Evolutionary conservation across 495 filamentous ascomycete genomes (phyloP).

Genomic region (Hyphodiscus hymeniophilus): DNA sequence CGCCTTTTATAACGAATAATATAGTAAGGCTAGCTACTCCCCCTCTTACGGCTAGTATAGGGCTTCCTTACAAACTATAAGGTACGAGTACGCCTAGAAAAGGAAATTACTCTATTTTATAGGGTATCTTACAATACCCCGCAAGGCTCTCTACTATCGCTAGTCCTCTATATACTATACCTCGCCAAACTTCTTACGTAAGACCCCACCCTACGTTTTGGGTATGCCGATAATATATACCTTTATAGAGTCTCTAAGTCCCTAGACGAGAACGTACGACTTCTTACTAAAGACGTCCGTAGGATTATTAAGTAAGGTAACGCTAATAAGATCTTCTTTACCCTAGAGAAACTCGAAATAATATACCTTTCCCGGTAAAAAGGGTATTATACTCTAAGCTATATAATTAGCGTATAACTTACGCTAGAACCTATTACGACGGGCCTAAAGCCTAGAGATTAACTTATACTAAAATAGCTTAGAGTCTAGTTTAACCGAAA

Average conservation of each 20-base stretch:
- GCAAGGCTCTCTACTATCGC: not conserved
- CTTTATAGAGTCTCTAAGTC: not conserved
- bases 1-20: not conserved
- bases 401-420: not conserved
- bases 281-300: not conserved
- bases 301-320: not conserved
- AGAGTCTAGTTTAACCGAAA: not conserved
- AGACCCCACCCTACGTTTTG: not conserved
- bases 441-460: not conserved
- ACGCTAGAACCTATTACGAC: not conserved
- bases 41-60: not conserved
- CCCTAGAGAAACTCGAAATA: not conserved
- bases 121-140: not conserved
- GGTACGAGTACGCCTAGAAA: not conserved
- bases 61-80: not conserved
- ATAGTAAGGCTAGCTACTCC: not conserved
- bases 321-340: not conserved
- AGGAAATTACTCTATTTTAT: not conserved
- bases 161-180: slow-evolving; percentile 1
- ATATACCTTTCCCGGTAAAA: not conserved
- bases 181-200: not conserved
- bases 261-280: not conserved
- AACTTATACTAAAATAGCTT: not conserved
- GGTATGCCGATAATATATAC: not conserved
- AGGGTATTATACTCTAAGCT: not conserved